Evolutionary conservation across 495 filamentous ascomycete genomes (phyloP), one percentile per base, ranked within the genome.

Genomic region (Penicillium lividum): DNA sequence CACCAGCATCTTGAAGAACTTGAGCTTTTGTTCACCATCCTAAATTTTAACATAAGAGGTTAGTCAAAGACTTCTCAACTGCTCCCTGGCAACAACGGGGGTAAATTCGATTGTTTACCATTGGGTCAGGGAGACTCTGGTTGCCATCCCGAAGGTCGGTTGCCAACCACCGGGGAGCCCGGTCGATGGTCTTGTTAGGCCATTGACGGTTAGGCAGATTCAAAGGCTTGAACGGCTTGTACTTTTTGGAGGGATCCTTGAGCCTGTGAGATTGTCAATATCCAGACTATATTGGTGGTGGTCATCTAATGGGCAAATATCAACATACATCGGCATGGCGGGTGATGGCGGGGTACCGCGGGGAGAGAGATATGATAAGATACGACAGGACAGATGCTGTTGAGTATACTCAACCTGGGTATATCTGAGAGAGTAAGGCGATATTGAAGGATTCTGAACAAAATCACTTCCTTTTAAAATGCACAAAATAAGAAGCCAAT

Each of bases 1-100:
- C 61, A 89, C 85, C 33, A 98, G 84, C 92, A 96, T 96, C 73
- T 89, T 84, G 80, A 98, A 98, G 78, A 94, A 98, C 58, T 80
- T 76, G 83, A 85, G 94, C 82, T 98, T 98, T 78, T 97, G 91
- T 40, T 96, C 89, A 59, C 89, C 89, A 61, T 92, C 92, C 91
- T 95, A 66, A 10, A 44, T 25, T 52, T 5, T 27, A 29, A 47
- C 11, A 40, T 11, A 4, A 52, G 22, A 22, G 1, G 22, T 36
- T 52, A 40, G 25, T 40, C 18, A 60, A 13, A 45, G n/a, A n/a
- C 30, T 43, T 16, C 30, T 38, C 10, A 34, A 18, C n/a, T 30
- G 3, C n/a, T 30, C 8, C 6, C 7, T 51, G 28, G 22, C 3
- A 44, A 13, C 16, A 3, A 45, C 0, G 0, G 25, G 15, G 33